Evolutionary conservation across 2,329 filamentous ascomycete species (phyloP).

Genomic region (Didymella pinodella): DNA sequence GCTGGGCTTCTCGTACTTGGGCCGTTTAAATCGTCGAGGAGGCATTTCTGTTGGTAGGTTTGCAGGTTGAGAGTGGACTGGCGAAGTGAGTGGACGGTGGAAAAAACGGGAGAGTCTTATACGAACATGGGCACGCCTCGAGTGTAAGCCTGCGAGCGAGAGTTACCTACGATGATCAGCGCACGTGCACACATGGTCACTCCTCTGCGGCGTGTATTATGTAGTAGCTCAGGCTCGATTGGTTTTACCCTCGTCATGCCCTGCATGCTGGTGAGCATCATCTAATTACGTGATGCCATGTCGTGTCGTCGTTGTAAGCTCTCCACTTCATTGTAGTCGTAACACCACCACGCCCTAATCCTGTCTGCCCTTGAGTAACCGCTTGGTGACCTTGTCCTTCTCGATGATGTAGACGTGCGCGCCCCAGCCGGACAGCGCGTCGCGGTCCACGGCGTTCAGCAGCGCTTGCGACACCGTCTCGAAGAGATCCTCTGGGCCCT

Average conservation of each 20-base stretch:
- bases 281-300: slow-evolving; percentile 26
- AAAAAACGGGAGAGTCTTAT: no score
- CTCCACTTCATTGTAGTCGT: slow-evolving; percentile 13
- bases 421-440: slow-evolving; percentile 96
- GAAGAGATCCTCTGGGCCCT: slow-evolving; percentile 94
- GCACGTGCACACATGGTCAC: no score
- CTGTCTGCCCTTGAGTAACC: slow-evolving; percentile 96
- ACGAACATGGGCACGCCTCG: no score
- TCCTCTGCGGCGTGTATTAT: no score
- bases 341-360: slow-evolving; percentile 59
- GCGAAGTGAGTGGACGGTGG: no score
- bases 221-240: background rate
- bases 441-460: slow-evolving; percentile 93
- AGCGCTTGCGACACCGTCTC: slow-evolving; percentile 97
- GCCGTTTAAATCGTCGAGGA: no score
- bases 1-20: no score
- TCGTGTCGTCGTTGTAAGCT: slow-evolving; percentile 25
- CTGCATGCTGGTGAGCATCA: background rate
- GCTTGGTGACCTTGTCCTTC: slow-evolving; percentile 99
- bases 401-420: slow-evolving; percentile 99
- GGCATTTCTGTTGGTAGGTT: no score
- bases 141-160: no score
- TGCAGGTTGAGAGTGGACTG: no score
- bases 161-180: no score
- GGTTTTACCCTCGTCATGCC: slow-evolving; percentile 1